Base-by-base conservation (phyloP, 805 yeast species). In the Metschnikowia noctiluminum region DNA sequence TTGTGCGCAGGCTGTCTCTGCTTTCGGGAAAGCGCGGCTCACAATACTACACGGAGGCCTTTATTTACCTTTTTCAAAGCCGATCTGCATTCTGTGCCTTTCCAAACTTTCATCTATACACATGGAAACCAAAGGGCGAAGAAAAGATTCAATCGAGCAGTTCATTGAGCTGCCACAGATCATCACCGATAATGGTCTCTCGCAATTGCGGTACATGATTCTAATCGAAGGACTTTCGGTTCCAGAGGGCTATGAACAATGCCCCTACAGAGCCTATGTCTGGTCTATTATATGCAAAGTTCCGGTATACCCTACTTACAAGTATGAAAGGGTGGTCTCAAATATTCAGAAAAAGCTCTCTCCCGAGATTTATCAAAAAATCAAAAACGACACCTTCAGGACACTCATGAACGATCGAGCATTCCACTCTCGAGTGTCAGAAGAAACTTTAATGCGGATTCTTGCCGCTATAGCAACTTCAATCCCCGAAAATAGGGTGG, bases 301-400 rank as follows among this genome's bases (percentile, higher is more conserved):
- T 0, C 79, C 84, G 0, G 82, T 85, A 40, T 72, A 76, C 31
- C 73, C 79, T 4, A 74, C 89, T 1, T 74, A 76, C 16, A 65
- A 69, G 42, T 90, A 90, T 60, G 46, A 80, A 27, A 65, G 74
- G 8, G 49, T 71, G 6, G 75, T 86, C 2, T 61, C 74, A 9
- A 64, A 70, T 32, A 88, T 89, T 0, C 82, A 85, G 6, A 46
- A 45, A n/a, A 46, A 50, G 26, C 58, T 72, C 28, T 52, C 63
- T 12, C 80, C 85, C 1, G 74, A 75, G 0, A 71, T 82, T 8
- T 81, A 82, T 49, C 69, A 77, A 35, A 90, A 90, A 65, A 89
- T 90, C 50, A 78, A 82, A 50, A 87, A 90, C 63, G 97, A 90
- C 61, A 86, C 96, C 0, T 89, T 89, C 57, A 70, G 97, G 49